A percentile compares a stretch with the other conserved stretches of the same genome.
These are phyloP conservation scores for Ophiocordyceps camponoti-leonardi DNA, from an alignment of 2,329 filamentous ascomycete genomes.

Conservation along the genomic window DNA sequence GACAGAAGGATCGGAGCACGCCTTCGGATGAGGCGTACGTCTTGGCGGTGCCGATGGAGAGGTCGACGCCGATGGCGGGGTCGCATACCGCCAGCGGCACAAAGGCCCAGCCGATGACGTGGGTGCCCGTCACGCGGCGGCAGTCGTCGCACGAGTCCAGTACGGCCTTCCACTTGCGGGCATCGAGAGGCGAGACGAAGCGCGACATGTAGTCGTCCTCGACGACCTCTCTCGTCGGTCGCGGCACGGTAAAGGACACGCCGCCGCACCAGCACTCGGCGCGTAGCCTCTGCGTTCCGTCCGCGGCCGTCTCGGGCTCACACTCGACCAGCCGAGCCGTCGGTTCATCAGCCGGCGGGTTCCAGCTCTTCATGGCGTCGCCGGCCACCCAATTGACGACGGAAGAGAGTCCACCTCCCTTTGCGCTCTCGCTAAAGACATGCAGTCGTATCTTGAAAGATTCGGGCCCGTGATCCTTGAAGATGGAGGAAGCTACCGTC, in stretches of 20 bases:
- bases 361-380: slow-evolving; percentile 14
- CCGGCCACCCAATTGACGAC: slow-evolving; percentile 16
- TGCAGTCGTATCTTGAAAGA: slow-evolving; percentile 18
- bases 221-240: slow-evolving; percentile 16
- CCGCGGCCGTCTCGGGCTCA: slow-evolving; percentile 12
- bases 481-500: slow-evolving; percentile 22
- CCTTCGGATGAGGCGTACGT: slow-evolving; percentile 21
- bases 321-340: slow-evolving; percentile 10
- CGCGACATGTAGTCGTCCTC: slow-evolving; percentile 12
- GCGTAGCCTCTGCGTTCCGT: slow-evolving; percentile 21
- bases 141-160: slow-evolving; percentile 27
- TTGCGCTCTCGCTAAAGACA: slow-evolving; percentile 17
- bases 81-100: slow-evolving; percentile 18
- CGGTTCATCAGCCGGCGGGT: slow-evolving; percentile 14
- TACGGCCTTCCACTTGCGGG: slow-evolving; percentile 23
- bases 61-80: slow-evolving; percentile 17
- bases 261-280: slow-evolving; percentile 29
- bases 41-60: slow-evolving; percentile 25
- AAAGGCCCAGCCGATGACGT: slow-evolving; percentile 24
- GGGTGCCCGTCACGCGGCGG: slow-evolving; percentile 22
- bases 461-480: slow-evolving; percentile 16
- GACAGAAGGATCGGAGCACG: slow-evolving; percentile 26
- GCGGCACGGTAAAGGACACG: slow-evolving; percentile 25
- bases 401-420: slow-evolving; percentile 18
- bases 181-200: slow-evolving; percentile 19